These are phyloP conservation scores for Salvia miltiorrhiza DNA, from an alignment of 257 asterid species.

Conservation along the genomic window DNA sequence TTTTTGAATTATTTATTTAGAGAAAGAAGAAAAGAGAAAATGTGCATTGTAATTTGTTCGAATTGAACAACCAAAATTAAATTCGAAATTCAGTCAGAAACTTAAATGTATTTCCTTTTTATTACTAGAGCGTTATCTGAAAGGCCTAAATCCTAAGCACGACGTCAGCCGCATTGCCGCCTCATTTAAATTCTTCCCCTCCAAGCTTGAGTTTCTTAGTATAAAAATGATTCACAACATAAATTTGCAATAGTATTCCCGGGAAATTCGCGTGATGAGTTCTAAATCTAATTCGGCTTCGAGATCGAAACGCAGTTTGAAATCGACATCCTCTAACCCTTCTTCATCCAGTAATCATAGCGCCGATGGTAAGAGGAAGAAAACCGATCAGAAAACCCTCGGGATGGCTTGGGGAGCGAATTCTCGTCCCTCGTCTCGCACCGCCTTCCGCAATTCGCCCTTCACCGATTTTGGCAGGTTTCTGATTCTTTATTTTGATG, in stretches of 20 bases:
- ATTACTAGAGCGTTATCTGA: too few species aligned
- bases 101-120: too few species aligned
- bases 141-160: too few species aligned
- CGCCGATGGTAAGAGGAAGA: conserved; percentile 54
- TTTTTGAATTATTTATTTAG: too few species aligned
- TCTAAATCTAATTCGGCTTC: conserved; percentile 44
- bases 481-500: not conserved
- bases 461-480: conserved; percentile 87
- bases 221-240: not conserved
- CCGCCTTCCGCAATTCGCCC: conserved; percentile 63
- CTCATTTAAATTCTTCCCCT: conserved; percentile 7
- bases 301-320: conserved; percentile 52
- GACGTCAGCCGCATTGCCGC: conserved; percentile 15
- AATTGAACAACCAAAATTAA: too few species aligned
- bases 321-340: conserved; percentile 52
- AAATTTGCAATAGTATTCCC: not conserved
- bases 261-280: conserved; percentile 30
- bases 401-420: conserved; percentile 93
- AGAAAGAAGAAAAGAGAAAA: too few species aligned
- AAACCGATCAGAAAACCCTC: conserved; percentile 57
- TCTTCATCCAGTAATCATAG: conserved; percentile 29
- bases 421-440: conserved; percentile 65
- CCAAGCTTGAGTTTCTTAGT: not conserved
- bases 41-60: too few species aligned
- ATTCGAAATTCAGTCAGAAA: too few species aligned